A percentile compares a stretch with the other conserved stretches of the same genome.
Evolutionary conservation across 306 rosid genomes (phyloP).

Genomic region (Prunus salicina): DNA sequence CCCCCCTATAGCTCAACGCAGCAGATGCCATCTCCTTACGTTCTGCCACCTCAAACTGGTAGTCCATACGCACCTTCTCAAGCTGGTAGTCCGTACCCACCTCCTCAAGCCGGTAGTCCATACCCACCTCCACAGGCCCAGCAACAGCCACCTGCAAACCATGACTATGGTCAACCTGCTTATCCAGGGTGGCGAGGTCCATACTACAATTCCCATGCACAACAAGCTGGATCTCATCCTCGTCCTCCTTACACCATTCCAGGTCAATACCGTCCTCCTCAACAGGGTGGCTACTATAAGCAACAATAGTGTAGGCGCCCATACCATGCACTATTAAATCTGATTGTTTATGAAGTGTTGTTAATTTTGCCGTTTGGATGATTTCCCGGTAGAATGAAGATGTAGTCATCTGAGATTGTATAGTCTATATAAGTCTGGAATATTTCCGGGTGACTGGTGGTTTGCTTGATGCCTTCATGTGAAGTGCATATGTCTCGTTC

Average conservation of each 20-base stretch:
- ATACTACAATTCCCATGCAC: slow-evolving; percentile 68
- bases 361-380: slow-evolving; percentile 8
- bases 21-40: slow-evolving; percentile 68
- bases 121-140: slow-evolving; percentile 62
- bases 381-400: slow-evolving; percentile 16
- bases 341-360: slow-evolving; percentile 32
- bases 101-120: slow-evolving; percentile 45
- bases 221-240: slow-evolving; percentile 64
- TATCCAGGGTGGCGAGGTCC: slow-evolving; percentile 98
- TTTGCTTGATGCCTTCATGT: slow-evolving; percentile 27
- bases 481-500: slow-evolving; percentile 17
- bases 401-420: slow-evolving; percentile 24
- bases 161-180: slow-evolving; percentile 92
- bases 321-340: neutral
- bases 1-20: slow-evolving; percentile 58
- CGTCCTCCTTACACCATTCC: slow-evolving; percentile 88
- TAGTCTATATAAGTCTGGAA: slow-evolving; percentile 14
- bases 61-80: slow-evolving; percentile 58
- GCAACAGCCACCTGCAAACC: slow-evolving; percentile 62
- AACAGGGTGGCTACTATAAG: slow-evolving; percentile 85
- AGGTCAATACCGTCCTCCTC: slow-evolving; percentile 72
- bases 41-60: slow-evolving; percentile 47
- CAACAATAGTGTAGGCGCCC: slow-evolving; percentile 48
- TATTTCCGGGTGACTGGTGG: slow-evolving; percentile 6
- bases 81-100: slow-evolving; percentile 30